Evolutionary conservation across 352 stramenopile genomes (phyloP), one percentile per base, ranked within the genome.

Genomic region (Elongisporangium senticosum): DNA sequence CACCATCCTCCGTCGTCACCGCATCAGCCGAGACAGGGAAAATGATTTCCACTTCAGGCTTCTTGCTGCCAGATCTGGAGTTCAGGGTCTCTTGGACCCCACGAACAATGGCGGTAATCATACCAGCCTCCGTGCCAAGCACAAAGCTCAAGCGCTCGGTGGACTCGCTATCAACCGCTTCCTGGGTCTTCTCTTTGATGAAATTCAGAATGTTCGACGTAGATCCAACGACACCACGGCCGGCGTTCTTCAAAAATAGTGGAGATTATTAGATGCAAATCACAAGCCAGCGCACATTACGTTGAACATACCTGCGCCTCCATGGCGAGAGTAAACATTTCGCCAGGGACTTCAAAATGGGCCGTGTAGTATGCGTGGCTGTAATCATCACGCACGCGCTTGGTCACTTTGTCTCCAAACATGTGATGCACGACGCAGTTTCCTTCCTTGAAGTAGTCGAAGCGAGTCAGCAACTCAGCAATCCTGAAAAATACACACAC

Each of bases 341-440:
- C 95, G n/a, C 96, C 96, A 10, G 96, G 96, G 24, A 99, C 96
- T 78, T 99, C 96, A 68, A 99, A 95, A 74, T 99, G 96, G 23
- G 96, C 96, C 49, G 95, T 98, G 53, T 98, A 83, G 74, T 92
- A 98, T 4, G 93, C 93, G 68, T 98, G 86, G 28, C 73, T 71
- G 73, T 98, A 97, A 56, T 97, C 85, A 26, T 93, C 75, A 5
- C 86, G 77, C 51, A 98, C 96, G 15, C 90, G 88, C 48, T 97
- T 71, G 15, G 96, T 97, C 39, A 98, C 93, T 50, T 96, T 90
- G 61, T 95, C 76, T 40, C 95, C 95, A 72, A 99, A 99, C 95
- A 99, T 98, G 80, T 99, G 96, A 83, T 99, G 96, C 40, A 99
- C 95, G 22, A 99, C 84, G 64, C 95, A 99, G 74, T 98, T 98